Percentiles rank a stretch among this genome's conserved stretches.
Conservation (phyloP, 2,329 filamentous ascomycete genomes). For the Fusarium nematophilum region DNA sequence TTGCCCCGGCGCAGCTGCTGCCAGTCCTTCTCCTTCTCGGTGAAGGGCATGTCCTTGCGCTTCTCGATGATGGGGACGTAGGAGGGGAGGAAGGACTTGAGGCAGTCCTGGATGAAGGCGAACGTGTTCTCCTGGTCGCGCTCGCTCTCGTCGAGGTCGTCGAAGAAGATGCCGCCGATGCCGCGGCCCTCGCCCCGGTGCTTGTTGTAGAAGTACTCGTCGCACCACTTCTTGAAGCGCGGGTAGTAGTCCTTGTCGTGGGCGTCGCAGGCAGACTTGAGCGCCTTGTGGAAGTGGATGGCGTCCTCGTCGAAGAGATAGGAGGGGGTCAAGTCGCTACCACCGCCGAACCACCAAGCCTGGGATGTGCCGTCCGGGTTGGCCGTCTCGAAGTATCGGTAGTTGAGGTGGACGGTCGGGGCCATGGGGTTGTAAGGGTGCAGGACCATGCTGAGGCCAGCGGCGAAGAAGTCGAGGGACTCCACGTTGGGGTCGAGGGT, state of each 20-base stretch:
- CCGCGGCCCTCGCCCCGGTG: constrained; percentile 89
- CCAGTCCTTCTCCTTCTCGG: constrained; percentile 90
- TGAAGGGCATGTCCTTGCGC: constrained; percentile 92
- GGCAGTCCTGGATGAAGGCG: constrained; percentile 85
- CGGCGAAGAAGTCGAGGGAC: constrained; percentile 92
- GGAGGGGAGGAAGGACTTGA: constrained; percentile 87
- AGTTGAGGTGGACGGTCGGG: constrained; percentile 97
- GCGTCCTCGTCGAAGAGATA: constrained; percentile 98
- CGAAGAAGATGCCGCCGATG: constrained; percentile 97
- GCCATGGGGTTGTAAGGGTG: constrained; percentile 97
- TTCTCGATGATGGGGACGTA: constrained; percentile 90
- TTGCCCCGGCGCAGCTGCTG: constrained; percentile 94
- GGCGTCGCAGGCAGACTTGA: constrained; percentile 92
- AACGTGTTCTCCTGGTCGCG: constrained; percentile 92
- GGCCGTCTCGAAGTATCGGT: constrained; percentile 97
- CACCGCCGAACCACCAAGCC: constrained; percentile 98
- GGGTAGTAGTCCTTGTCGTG: constrained; percentile 94
- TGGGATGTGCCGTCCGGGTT: constrained; percentile 83
- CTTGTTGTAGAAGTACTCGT: constrained; percentile 95
- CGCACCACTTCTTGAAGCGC: constrained; percentile 97
- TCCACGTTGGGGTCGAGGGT: constrained; percentile 83
- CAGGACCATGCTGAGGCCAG: constrained; percentile 90
- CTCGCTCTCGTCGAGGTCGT: constrained; percentile 89
- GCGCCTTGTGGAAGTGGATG: constrained; percentile 93
- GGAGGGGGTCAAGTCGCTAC: constrained; percentile 89